Base-by-base conservation (phyloP, 2,329 filamentous ascomycete species). In the Xylariales sp. region DNA sequence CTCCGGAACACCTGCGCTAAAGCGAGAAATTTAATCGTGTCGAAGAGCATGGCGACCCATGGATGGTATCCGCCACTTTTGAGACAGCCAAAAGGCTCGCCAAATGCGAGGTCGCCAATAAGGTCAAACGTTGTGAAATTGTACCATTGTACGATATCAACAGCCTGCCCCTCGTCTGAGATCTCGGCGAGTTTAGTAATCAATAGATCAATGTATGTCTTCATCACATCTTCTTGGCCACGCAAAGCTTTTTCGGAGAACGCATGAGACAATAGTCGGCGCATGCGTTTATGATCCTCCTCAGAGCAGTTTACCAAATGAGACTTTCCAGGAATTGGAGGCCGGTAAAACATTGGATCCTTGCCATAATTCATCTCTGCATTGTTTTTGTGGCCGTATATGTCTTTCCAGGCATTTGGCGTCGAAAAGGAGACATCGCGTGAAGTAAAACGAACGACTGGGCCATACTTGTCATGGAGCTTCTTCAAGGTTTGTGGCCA, bases 141-240 rank as follows among this genome's bases (percentile, higher is more conserved):
- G 20, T 36, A 36, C 33, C 33, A 36, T 8, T 13, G 15, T 8
- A 25, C 24, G 4, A 36, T 36, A 16, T 36, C 33, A 24, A 36
- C n/a, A 12, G 23, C 8, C 31, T 33, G 18, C 2, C 19, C 15
- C 15, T 23, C 24, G 1, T 13, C 7, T 7, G 31, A 11, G 18
- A 17, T 20, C 12, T 33, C 31, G 3, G 31, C 15, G 15, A 33
- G 16, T 8, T 33, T 33, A 7, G 4, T 18, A 12, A 33, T 24
- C 18, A 33, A 23, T 10, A n/a, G 10, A 16, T 52, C 42, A 13
- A 51, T 24, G 27, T 49, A 41, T 20, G 36, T 30, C 2, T 42
- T 37, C 8, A 52, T 27, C 3, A 52, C 24, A 4, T 21, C 29
- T 33, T 52, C 49, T 27, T 49, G 48, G 20, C 46, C 44, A 3